Percentiles rank a stretch among this genome's conserved stretches.
These are phyloP conservation scores for Pseudogymnoascus sp. DNA, from an alignment of 2,329 filamentous ascomycete genomes.

Conservation along the genomic window DNA sequence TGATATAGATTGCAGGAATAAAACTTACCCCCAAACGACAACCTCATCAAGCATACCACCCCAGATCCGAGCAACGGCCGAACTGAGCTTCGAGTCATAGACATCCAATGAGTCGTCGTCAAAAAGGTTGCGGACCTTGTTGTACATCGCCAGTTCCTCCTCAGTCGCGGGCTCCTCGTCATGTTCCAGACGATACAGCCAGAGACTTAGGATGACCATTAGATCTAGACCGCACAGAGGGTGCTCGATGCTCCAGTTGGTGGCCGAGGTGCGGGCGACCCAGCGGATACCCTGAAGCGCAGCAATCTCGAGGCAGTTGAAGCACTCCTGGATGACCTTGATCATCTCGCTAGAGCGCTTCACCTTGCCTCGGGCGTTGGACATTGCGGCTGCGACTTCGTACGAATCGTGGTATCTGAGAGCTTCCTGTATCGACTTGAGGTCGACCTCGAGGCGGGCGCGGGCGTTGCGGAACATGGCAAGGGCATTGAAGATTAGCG, in stretches of 20 bases:
- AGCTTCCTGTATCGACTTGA: constrained; percentile 93
- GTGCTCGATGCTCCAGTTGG: constrained; percentile 98
- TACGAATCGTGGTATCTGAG: constrained; percentile 95
- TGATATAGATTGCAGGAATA: background rate
- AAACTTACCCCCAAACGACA: constrained; percentile 94
- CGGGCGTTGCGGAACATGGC: constrained; percentile 93
- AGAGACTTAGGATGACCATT: constrained; percentile 94
- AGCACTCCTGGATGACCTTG: constrained; percentile 96
- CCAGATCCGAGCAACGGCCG: constrained; percentile 92
- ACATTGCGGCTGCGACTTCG: constrained; percentile 95
- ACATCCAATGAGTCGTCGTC: constrained; percentile 81
- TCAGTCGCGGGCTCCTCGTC: constrained; percentile 85
- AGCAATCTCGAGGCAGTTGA: constrained; percentile 93
- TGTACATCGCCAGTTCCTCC: constrained; percentile 82
- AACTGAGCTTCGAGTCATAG: constrained; percentile 78
- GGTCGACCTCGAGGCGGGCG: constrained; percentile 83
- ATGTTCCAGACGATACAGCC: constrained; percentile 98
- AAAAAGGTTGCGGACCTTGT: constrained; percentile 82
- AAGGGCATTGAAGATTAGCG: constrained; percentile 95
- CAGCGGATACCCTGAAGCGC: constrained; percentile 91
- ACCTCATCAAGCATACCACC: constrained; percentile 97
- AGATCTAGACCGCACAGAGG: constrained; percentile 92
- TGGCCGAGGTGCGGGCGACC: constrained; percentile 95
- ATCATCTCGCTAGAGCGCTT: constrained; percentile 96
- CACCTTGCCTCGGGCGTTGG: constrained; percentile 82